A percentile compares a stretch with the other conserved stretches of the same genome.
Conservation (phyloP, 805 yeast species). For the Ogataea paradorogensis region DNA sequence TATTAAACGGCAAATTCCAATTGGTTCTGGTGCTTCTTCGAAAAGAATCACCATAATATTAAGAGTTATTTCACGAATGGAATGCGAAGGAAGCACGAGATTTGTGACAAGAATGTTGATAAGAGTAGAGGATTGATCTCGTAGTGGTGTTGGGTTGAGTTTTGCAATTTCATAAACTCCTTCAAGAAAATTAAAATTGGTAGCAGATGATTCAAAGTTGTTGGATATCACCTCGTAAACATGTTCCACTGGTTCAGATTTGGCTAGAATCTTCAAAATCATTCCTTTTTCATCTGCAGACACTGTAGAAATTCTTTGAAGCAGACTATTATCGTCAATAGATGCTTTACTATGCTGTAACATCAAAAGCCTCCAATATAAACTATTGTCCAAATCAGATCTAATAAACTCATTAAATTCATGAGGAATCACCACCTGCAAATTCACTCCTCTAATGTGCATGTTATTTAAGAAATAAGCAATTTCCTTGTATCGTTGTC, state of each 20-base stretch:
- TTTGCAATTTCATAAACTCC: slow-evolving; percentile 25
- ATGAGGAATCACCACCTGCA: slow-evolving; percentile 30
- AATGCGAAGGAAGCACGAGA: slow-evolving; percentile 48
- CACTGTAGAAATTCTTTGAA: slow-evolving; percentile 7
- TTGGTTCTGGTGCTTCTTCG: slow-evolving; percentile 27
- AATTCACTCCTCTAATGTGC: slow-evolving; percentile 25
- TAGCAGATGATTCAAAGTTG: slow-evolving; percentile 1
- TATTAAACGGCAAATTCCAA: slow-evolving; percentile 49
- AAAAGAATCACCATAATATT: slow-evolving; percentile 42
- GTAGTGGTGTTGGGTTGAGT: slow-evolving; percentile 34
- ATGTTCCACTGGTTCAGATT: slow-evolving; percentile 20
- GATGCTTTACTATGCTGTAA: slow-evolving; percentile 37
- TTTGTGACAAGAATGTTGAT: slow-evolving; percentile 32
- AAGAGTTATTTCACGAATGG: slow-evolving; percentile 45
- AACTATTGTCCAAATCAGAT: slow-evolving; percentile 29
- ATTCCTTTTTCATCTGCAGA: slow-evolving; percentile 41
- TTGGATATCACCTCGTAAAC: neutral
- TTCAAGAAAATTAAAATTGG: slow-evolving; percentile 18
- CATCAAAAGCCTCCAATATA: slow-evolving; percentile 52
- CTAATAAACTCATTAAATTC: slow-evolving; percentile 33
- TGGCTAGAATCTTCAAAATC: slow-evolving; percentile 35
- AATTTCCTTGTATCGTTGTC: slow-evolving; percentile 33
- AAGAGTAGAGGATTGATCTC: slow-evolving; percentile 35
- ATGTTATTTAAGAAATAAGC: slow-evolving; percentile 43
- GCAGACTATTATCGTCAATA: slow-evolving; percentile 23